phyloP scores from a whole-genome alignment of 805 yeast genomes.

The Lipomyces japonicus region DNA sequence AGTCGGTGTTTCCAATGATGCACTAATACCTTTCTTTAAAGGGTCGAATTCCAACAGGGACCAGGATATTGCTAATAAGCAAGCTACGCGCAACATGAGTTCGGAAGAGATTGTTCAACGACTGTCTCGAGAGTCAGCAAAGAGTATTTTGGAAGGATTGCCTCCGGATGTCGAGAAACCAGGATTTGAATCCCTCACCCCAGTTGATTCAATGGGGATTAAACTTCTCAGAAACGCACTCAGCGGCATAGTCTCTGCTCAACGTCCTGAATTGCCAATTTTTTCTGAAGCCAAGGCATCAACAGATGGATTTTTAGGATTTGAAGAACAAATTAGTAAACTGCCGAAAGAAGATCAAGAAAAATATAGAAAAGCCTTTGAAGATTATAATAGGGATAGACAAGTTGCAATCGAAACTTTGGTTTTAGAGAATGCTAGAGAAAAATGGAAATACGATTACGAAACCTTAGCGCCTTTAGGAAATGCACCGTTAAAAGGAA shows the following conservation, averaged over 20 bases:
- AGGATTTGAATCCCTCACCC: conserved; percentile 19
- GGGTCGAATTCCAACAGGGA: too few species aligned
- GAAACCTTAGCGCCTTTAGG: conserved; percentile 64
- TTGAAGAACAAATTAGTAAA: conserved; percentile 49
- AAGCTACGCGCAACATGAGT: background rate
- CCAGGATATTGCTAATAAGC: background rate
- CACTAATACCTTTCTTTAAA: too few species aligned
- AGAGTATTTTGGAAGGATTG: background rate
- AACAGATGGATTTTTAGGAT: conserved; percentile 48
- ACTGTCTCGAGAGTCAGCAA: background rate
- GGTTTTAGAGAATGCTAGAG: conserved; percentile 80
- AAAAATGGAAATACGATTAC: conserved; percentile 81
- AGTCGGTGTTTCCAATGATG: too few species aligned
- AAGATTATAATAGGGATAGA: conserved; percentile 67
- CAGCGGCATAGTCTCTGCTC: conserved; percentile 14
- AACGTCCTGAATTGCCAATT: conserved; percentile 18
- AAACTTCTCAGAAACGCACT: conserved; percentile 21
- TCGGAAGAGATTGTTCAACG: background rate
- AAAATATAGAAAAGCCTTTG: conserved; percentile 62
- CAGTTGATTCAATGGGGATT: conserved; percentile 24
- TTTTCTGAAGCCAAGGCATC: conserved; percentile 3
- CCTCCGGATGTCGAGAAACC: conserved; percentile 21
- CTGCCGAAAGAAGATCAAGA: conserved; percentile 42
- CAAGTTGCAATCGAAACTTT: conserved; percentile 72
- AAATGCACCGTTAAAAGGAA: conserved; percentile 48